Percentiles rank a stretch among this genome's conserved stretches.
phyloP scores from a whole-genome alignment of 2,329 filamentous ascomycete species.

The Pestalotiopsis sp. region DNA sequence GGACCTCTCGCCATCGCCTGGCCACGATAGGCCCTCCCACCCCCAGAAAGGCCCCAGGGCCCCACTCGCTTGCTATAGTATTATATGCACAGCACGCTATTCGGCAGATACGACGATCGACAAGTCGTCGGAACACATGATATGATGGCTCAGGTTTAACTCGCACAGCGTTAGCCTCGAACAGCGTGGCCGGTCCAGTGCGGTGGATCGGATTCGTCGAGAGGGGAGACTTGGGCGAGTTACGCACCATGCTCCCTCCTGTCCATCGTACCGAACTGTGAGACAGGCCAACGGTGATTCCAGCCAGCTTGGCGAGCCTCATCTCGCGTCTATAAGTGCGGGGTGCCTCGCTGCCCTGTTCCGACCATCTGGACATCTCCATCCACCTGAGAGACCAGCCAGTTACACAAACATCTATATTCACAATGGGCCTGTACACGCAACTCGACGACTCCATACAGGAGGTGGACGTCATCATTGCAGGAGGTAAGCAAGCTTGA shows the following conservation, averaged over 20 bases:
- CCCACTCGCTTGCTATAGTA: background rate
- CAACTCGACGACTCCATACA: slow-evolving; percentile 10
- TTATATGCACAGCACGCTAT: background rate
- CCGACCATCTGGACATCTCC: background rate
- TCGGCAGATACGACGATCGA: slow-evolving; percentile 1
- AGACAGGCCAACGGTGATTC: background rate
- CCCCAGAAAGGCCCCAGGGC: background rate
- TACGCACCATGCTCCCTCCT: background rate
- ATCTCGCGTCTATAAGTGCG: background rate
- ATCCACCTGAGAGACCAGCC: background rate
- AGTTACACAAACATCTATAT: background rate
- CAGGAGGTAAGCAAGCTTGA: slow-evolving; percentile 16
- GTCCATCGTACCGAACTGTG: background rate
- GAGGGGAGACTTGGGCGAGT: background rate
- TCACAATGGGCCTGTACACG: slow-evolving; percentile 10
- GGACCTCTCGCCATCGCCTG: background rate
- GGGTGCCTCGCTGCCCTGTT: background rate
- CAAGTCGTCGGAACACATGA: background rate
- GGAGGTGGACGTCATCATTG: slow-evolving; percentile 20
- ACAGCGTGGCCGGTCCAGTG: background rate
- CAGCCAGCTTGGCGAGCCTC: background rate
- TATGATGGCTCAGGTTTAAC: background rate
- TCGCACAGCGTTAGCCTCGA: background rate
- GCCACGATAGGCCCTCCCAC: background rate
- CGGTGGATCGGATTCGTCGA: background rate